A percentile compares a stretch with the other conserved stretches of the same genome.
phyloP scores from a whole-genome alignment of 129 eudicot species.

The Solidago caesia region DNA sequence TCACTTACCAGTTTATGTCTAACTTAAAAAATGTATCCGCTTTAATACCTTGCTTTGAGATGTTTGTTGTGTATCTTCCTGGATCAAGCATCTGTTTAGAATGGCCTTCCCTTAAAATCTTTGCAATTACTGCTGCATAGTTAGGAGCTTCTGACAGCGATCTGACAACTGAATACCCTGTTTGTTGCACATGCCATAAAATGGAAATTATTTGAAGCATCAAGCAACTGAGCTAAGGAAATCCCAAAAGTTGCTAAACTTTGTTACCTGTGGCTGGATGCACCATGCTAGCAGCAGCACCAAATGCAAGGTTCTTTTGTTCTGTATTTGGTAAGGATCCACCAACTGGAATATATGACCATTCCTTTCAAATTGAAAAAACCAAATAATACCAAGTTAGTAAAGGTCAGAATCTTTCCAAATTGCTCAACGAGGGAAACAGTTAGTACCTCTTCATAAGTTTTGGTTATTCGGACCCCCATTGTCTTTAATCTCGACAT shows the following conservation, averaged over 20 bases:
- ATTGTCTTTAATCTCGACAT: constrained; percentile 77
- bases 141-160: constrained; percentile 95
- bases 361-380: constrained; percentile 57
- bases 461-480: constrained; percentile 68
- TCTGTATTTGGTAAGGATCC: constrained; percentile 96
- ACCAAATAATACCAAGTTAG: not conserved
- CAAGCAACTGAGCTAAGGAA: not conserved
- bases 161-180: constrained; percentile 98
- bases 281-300: constrained; percentile 99
- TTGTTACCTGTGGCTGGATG: constrained; percentile 98
- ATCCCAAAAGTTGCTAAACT: not conserved
- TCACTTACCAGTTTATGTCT: not conserved
- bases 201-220: not conserved
- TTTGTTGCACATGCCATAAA: constrained; percentile 16
- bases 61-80: constrained; percentile 43
- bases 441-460: constrained; percentile 81
- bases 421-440: not conserved
- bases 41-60: constrained; percentile 82
- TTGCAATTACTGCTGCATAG: constrained; percentile 84
- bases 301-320: constrained; percentile 97
- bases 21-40: constrained; percentile 7
- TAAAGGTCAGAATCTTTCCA: not conserved
- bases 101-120: constrained; percentile 51
- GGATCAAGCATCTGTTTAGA: constrained; percentile 41
- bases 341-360: constrained; percentile 99